Percentiles rank a stretch among this genome's conserved stretches.
These are phyloP conservation scores for Ramularia collo-cygni DNA, from an alignment of 2,329 filamentous ascomycete genomes.

Conservation along the genomic window DNA sequence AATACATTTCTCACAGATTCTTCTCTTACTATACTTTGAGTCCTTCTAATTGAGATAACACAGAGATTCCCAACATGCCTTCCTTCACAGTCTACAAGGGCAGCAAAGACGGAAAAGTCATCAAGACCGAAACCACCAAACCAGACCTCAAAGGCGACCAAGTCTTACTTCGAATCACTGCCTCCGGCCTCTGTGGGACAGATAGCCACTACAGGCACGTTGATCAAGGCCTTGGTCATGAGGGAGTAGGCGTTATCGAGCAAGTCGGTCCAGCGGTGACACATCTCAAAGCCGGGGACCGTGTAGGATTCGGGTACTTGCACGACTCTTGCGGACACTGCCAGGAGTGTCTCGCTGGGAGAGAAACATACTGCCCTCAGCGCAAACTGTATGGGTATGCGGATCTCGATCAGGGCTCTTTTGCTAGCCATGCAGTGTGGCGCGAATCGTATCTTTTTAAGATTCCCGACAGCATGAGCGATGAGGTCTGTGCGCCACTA, in stretches of 20 bases:
- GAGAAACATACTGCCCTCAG: slow-evolving; percentile 40
- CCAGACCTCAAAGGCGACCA: slow-evolving; percentile 45
- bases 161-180: slow-evolving; percentile 57
- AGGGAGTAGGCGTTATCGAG: slow-evolving; percentile 48
- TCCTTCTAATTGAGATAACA: no score
- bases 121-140: slow-evolving; percentile 43
- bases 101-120: slow-evolving; percentile 50
- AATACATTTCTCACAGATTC: no score
- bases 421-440: slow-evolving; percentile 43
- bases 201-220: slow-evolving; percentile 29
- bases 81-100: slow-evolving; percentile 60
- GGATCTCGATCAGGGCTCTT: slow-evolving; percentile 43
- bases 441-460: slow-evolving; percentile 42
- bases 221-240: slow-evolving; percentile 48
- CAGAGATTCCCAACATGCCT: slow-evolving; percentile 29
- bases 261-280: slow-evolving; percentile 41
- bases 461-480: slow-evolving; percentile 39
- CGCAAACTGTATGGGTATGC: slow-evolving; percentile 39
- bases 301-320: slow-evolving; percentile 46
- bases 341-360: slow-evolving; percentile 39
- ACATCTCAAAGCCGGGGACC: slow-evolving; percentile 45
- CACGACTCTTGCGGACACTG: slow-evolving; percentile 41
- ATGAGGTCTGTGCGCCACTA: slow-evolving; percentile 43
- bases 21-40: no score
- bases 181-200: slow-evolving; percentile 62